These are phyloP conservation scores for Verticillium longisporum DNA, from an alignment of 2,329 filamentous ascomycete genomes.

Conservation along the genomic window DNA sequence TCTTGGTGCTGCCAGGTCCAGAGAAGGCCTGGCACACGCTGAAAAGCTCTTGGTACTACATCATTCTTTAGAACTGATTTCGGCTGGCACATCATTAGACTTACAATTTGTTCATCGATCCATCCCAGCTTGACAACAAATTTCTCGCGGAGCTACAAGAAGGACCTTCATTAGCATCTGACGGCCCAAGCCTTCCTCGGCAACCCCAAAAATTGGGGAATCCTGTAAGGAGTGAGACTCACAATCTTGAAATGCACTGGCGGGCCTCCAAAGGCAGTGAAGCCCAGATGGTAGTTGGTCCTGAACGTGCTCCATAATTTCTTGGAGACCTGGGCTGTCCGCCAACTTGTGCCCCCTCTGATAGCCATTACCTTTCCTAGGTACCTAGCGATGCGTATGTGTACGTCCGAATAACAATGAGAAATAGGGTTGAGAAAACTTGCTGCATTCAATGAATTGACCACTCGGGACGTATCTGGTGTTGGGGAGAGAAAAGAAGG, in stretches of 20 bases:
- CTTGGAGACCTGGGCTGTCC: not conserved
- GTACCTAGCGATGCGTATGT: too few species aligned
- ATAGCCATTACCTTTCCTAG: not conserved
- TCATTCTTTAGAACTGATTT: not conserved
- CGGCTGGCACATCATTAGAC: not conserved
- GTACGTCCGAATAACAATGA: too few species aligned
- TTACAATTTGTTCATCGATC: constrained; percentile 63
- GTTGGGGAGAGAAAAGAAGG: too few species aligned
- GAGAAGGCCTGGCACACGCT: constrained; percentile 61
- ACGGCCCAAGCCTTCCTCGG: too few species aligned
- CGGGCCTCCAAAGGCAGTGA: constrained; percentile 61
- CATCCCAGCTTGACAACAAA: constrained; percentile 56
- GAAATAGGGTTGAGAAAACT: too few species aligned
- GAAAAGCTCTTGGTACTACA: constrained; percentile 67
- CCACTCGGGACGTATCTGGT: too few species aligned
- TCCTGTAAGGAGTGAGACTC: constrained; percentile 6
- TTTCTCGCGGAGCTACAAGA: constrained; percentile 43
- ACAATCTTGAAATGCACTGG: constrained; percentile 64
- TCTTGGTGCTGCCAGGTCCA: constrained; percentile 64
- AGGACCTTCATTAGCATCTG: not conserved
- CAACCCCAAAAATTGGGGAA: too few species aligned
- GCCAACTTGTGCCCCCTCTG: not conserved
- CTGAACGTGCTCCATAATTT: not conserved
- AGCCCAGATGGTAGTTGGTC: constrained; percentile 51
- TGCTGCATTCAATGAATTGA: too few species aligned